These are phyloP conservation scores for Colletotrichum zoysiae DNA, from an alignment of 2,329 filamentous ascomycete species.

Conservation along the genomic window DNA sequence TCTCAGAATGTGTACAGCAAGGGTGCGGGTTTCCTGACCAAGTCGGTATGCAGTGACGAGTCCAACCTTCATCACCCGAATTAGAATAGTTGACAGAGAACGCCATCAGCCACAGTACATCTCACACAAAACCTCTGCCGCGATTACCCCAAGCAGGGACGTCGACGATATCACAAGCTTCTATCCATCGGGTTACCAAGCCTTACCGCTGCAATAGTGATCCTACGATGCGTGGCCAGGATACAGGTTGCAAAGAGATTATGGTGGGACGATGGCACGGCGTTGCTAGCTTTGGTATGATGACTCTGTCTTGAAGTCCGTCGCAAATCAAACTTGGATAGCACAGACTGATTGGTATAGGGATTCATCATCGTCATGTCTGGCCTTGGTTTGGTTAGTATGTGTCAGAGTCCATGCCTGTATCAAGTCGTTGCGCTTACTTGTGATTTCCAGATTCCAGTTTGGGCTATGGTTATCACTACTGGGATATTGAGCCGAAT, in stretches of 20 bases:
- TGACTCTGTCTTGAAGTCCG: neutral
- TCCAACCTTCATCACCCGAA: fast-evolving
- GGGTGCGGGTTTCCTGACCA: conserved; percentile 32
- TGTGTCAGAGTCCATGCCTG: neutral
- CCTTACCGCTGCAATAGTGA: conserved; percentile 20
- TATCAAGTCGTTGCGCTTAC: fast-evolving
- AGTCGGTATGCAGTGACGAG: conserved; percentile 10
- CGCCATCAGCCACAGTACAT: neutral
- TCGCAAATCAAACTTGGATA: fast-evolving
- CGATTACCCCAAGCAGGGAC: conserved; percentile 18
- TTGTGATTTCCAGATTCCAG: neutral
- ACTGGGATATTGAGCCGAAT: conserved; percentile 43
- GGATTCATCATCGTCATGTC: conserved; percentile 17
- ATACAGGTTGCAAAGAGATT: conserved; percentile 13
- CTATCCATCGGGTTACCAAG: conserved; percentile 21
- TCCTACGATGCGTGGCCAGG: conserved; percentile 29
- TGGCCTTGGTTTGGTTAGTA: conserved; percentile 16
- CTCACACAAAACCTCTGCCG: conserved; percentile 24
- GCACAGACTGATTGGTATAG: neutral
- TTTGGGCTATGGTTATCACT: conserved; percentile 44
- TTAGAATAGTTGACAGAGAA: neutral
- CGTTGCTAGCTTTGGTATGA: conserved; percentile 30
- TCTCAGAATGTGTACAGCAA: conserved; percentile 36
- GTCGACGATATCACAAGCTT: conserved; percentile 3
- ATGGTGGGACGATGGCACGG: conserved; percentile 41